A percentile compares a stretch with the other conserved stretches of the same genome.
These are phyloP conservation scores for Clonostachys rosea DNA, from an alignment of 2,329 filamentous ascomycete species.

Conservation along the genomic window DNA sequence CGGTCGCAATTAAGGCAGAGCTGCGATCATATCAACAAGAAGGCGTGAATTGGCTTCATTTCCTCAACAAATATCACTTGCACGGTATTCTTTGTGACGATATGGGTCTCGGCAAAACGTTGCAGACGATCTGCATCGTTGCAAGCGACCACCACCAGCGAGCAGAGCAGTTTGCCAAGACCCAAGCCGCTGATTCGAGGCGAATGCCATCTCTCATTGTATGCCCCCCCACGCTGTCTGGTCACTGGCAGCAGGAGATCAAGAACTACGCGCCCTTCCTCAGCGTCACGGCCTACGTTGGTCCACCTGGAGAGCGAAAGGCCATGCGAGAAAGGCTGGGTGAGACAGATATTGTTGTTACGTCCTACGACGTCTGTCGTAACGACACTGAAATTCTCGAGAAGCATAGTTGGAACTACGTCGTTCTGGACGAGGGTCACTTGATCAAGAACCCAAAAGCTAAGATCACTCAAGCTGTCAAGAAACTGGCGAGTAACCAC, in stretches of 20 bases:
- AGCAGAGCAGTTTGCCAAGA: conserved; percentile 84
- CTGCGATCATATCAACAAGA: conserved; percentile 97
- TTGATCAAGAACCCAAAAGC: conserved; percentile 98
- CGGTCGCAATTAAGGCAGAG: conserved; percentile 94
- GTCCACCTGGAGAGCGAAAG: conserved; percentile 75
- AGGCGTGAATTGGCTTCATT: conserved; percentile 97
- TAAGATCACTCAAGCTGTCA: conserved; percentile 91
- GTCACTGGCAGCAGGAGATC: conserved; percentile 98
- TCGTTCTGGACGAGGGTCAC: conserved; percentile 94
- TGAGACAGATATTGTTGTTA: conserved; percentile 88
- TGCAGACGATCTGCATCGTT: conserved; percentile 96
- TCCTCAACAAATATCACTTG: conserved; percentile 95
- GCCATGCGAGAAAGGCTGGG: conserved; percentile 65
- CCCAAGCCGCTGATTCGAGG: conserved; percentile 71
- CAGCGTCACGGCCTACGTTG: conserved; percentile 84
- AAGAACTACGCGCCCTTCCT: conserved; percentile 94
- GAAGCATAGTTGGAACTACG: conserved; percentile 92
- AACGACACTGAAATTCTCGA: conserved; percentile 87
- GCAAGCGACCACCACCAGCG: conserved; percentile 95
- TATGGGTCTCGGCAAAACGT: conserved; percentile 96
- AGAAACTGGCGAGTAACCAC: conserved; percentile 85
- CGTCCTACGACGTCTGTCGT: conserved; percentile 95
- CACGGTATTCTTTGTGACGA: conserved; percentile 98
- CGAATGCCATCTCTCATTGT: conserved; percentile 88
- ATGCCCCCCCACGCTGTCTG: conserved; percentile 91